phyloP scores from a whole-genome alignment of 2,329 filamentous ascomycete genomes.

The Venturia nashicola region DNA sequence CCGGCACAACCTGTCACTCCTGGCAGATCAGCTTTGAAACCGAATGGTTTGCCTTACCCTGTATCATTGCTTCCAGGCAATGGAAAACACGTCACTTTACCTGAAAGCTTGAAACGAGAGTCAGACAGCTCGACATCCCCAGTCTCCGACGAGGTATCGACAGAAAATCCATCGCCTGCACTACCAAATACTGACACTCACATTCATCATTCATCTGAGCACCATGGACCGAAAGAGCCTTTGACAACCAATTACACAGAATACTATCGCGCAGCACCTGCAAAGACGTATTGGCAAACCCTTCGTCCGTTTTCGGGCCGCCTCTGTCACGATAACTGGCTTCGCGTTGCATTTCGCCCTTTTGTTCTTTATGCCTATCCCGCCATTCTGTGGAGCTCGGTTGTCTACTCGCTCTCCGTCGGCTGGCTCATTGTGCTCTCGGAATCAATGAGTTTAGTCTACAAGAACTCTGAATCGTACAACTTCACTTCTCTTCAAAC shows the following conservation, averaged over 20 bases:
- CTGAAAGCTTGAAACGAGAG: background rate
- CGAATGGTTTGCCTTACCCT: background rate
- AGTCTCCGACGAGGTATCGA: background rate
- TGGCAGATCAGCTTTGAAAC: background rate
- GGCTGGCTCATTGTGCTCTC: constrained; percentile 95
- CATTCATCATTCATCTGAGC: background rate
- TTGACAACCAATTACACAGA: constrained; percentile 50
- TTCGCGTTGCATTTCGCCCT: constrained; percentile 63
- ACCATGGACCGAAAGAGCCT: background rate
- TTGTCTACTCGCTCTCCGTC: constrained; percentile 76
- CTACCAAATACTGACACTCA: background rate
- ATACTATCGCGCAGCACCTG: constrained; percentile 52
- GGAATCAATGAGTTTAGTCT: constrained; percentile 73
- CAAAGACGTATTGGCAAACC: constrained; percentile 60
- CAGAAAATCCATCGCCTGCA: background rate
- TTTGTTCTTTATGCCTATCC: constrained; percentile 84
- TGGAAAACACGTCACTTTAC: constrained; percentile 1
- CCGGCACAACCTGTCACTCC: background rate
- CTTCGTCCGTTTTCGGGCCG: constrained; percentile 69
- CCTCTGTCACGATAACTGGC: constrained; percentile 66
- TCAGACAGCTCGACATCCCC: background rate
- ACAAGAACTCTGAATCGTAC: constrained; percentile 56
- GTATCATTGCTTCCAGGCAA: background rate
- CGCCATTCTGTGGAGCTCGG: constrained; percentile 74
- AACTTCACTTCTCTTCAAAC: constrained; percentile 71